These are phyloP conservation scores for Phaseolus lunatus DNA, from an alignment of 306 rosid species.

Conservation along the genomic window DNA sequence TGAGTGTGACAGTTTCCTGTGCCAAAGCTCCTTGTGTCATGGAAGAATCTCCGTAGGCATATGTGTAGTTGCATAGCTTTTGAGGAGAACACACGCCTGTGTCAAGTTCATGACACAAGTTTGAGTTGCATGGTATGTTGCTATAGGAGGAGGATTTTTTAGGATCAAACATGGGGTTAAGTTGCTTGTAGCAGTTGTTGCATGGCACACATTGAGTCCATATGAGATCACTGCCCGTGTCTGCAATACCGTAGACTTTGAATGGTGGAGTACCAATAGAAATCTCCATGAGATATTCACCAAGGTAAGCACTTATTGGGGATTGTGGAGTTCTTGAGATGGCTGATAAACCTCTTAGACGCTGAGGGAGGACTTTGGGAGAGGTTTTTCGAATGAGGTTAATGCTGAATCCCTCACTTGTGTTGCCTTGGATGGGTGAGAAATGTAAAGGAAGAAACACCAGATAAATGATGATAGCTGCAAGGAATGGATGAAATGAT, in stretches of 20 bases:
- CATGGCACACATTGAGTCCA: conserved; percentile 30
- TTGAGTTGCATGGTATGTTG: background rate
- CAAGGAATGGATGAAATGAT: background rate
- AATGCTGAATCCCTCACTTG: conserved; percentile 34
- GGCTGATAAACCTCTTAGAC: background rate
- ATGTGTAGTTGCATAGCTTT: conserved; percentile 17
- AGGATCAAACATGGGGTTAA: conserved; percentile 16
- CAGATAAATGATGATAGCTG: background rate
- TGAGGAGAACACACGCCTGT: conserved; percentile 11
- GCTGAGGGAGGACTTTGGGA: background rate
- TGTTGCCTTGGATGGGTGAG: background rate
- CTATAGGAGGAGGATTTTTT: background rate
- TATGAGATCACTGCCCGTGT: conserved; percentile 43
- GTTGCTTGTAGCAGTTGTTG: conserved; percentile 7
- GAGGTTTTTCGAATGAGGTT: conserved; percentile 31
- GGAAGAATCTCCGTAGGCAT: background rate
- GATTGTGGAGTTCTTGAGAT: background rate
- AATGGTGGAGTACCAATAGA: conserved; percentile 56
- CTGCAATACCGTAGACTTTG: conserved; percentile 46
- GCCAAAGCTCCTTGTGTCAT: background rate
- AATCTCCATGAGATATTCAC: conserved; percentile 51
- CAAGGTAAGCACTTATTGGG: conserved; percentile 23
- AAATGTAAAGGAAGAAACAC: background rate
- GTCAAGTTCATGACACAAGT: background rate
- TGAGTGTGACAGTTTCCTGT: conserved; percentile 2